Conservation (phyloP, 805 yeast species). For the Candida loeiensis region DNA sequence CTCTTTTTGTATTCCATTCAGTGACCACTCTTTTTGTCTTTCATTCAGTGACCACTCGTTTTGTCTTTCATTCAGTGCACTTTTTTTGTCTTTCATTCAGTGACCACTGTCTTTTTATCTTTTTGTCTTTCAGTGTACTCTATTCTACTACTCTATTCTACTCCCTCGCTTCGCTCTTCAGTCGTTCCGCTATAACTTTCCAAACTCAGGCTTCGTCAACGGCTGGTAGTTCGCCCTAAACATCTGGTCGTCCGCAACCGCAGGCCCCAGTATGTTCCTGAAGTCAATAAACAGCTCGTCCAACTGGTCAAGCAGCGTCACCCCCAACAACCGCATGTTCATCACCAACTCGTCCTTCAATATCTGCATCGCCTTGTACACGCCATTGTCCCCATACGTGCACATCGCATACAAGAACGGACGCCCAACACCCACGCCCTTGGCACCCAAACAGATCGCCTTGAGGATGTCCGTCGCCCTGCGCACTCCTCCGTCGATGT, state of each 20-base stretch:
- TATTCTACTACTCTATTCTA: not conserved
- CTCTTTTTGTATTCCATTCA: too few relatives aligned
- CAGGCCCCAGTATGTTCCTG: slow-evolving; percentile 21
- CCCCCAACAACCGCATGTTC: slow-evolving; percentile 68
- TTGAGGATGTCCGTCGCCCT: slow-evolving; percentile 76
- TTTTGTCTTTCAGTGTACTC: not conserved
- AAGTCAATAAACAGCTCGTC: slow-evolving; percentile 28
- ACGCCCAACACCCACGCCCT: slow-evolving; percentile 71
- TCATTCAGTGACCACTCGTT: too few relatives aligned
- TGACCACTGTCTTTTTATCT: too few relatives aligned
- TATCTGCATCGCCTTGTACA: slow-evolving; percentile 57
- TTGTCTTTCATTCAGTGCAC: too few relatives aligned
- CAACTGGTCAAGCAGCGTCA: slow-evolving; percentile 38
- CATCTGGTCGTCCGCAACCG: slow-evolving; percentile 54
- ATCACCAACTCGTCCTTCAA: slow-evolving; percentile 58
- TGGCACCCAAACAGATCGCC: slow-evolving; percentile 75
- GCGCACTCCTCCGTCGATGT: slow-evolving; percentile 73
- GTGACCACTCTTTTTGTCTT: too few relatives aligned
- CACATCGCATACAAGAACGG: slow-evolving; percentile 76
- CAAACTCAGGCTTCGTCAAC: slow-evolving; percentile 50
- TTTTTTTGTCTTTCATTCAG: too few relatives aligned
- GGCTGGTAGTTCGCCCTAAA: slow-evolving; percentile 55
- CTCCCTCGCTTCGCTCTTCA: slow-evolving; percentile 1
- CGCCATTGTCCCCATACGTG: slow-evolving; percentile 78
- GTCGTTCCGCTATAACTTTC: slow-evolving; percentile 4